Conservation (phyloP, 2,329 filamentous ascomycete genomes). For the Microsporum canis region DNA sequence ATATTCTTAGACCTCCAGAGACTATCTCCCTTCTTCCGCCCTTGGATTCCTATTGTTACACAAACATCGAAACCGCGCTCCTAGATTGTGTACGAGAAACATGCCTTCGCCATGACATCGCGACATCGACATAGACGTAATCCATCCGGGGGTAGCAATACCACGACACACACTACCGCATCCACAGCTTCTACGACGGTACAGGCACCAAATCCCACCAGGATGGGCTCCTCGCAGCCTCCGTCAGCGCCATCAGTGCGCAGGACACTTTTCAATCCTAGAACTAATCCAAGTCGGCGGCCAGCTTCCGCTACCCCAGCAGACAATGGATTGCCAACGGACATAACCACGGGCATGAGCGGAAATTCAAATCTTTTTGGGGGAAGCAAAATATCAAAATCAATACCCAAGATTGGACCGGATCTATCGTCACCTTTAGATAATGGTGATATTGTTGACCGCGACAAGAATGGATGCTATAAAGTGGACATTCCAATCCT, state of each 20-base stretch:
- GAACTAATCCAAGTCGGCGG: constrained; percentile 5
- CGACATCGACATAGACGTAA: constrained; percentile 10
- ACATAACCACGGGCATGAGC: not conserved
- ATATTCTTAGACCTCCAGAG: not conserved
- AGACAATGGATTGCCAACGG: constrained; percentile 4
- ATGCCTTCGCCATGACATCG: constrained; percentile 6
- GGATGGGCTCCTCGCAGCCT: not conserved
- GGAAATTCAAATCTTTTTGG: constrained; percentile 1
- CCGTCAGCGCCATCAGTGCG: constrained; percentile 8
- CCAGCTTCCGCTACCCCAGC: not conserved
- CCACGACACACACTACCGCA: constrained; percentile 3
- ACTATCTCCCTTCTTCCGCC: not conserved
- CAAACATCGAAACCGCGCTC: not conserved
- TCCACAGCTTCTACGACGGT: constrained; percentile 9
- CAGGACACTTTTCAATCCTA: constrained; percentile 12
- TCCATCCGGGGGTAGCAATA: constrained; percentile 10
- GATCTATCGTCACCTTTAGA: constrained; percentile 16
- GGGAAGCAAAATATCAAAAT: not conserved
- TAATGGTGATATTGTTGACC: constrained; percentile 39
- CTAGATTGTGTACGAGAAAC: not conserved
- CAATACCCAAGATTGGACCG: not conserved
- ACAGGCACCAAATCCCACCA: not conserved
- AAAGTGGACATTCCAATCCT: constrained; percentile 36
- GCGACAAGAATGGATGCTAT: constrained; percentile 40
- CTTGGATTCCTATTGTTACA: not conserved